Conservation (phyloP, 257 asterid species). For the Capsicum pubescens region DNA sequence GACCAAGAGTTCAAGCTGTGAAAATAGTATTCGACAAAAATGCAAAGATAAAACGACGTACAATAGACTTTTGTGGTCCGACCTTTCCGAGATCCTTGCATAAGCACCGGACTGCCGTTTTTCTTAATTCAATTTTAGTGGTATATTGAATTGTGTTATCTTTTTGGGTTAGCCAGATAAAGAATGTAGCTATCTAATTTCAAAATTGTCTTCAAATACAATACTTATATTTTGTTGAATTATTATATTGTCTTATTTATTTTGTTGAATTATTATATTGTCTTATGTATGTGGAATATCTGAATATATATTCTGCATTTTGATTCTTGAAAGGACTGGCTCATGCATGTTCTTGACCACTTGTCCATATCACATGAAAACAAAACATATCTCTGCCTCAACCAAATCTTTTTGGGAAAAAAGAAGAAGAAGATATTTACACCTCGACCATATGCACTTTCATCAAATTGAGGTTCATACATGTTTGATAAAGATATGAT, state of each 20-base stretch:
- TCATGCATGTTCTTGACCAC: slow-evolving; percentile 24
- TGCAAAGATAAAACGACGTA: too few species aligned
- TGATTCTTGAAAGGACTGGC: background rate
- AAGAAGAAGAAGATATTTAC: background rate
- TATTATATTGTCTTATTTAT: background rate
- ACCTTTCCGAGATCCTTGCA: too few species aligned
- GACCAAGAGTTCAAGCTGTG: too few species aligned
- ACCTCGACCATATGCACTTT: slow-evolving; percentile 18
- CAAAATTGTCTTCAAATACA: background rate
- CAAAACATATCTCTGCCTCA: background rate
- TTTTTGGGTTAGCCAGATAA: background rate
- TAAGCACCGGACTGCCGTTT: too few species aligned
- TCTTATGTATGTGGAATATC: slow-evolving; percentile 5
- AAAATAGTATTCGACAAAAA: too few species aligned
- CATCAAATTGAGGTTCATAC: slow-evolving; percentile 1
- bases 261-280: background rate
- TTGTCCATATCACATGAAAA: background rate
- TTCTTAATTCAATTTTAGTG: background rate
- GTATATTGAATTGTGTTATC: background rate
- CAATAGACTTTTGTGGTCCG: too few species aligned
- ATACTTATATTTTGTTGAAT: background rate
- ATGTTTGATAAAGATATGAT: background rate
- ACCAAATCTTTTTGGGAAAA: background rate
- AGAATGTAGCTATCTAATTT: background rate
- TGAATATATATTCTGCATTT: background rate